Percentiles rank a stretch among this genome's conserved stretches.
Evolutionary conservation across 108 stramenopile species (phyloP).

Genomic region (Skeletonema grethae): DNA sequence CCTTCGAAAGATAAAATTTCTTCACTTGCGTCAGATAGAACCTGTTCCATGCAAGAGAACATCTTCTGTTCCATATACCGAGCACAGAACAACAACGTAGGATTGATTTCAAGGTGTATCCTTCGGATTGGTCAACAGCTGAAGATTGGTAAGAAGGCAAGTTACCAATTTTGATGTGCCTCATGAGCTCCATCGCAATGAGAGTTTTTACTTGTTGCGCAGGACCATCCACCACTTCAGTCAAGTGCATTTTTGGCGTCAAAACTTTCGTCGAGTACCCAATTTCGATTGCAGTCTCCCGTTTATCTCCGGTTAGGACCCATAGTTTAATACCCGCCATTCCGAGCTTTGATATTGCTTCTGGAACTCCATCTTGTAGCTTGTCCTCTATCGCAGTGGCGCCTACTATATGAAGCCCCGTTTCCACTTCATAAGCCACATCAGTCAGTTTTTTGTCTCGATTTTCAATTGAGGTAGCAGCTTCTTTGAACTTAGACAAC

Average conservation of each 20-base stretch:
- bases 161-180: constrained; percentile 82
- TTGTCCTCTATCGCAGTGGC: constrained; percentile 98
- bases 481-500: constrained; percentile 71
- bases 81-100: constrained; percentile 21
- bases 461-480: constrained; percentile 81
- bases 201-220: constrained; percentile 60
- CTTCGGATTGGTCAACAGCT: constrained; percentile 43
- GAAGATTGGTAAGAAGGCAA: constrained; percentile 71
- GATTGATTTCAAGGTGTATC: constrained; percentile 35
- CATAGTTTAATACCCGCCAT: constrained; percentile 95
- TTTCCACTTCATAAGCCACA: constrained; percentile 84
- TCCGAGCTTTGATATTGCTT: constrained; percentile 90
- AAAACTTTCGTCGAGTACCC: constrained; percentile 93
- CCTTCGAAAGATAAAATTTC: constrained; percentile 29
- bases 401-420: constrained; percentile 87
- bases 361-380: constrained; percentile 94
- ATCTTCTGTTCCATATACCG: constrained; percentile 24
- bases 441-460: constrained; percentile 70
- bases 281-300: constrained; percentile 98
- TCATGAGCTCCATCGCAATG: constrained; percentile 85
- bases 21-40: constrained; percentile 34
- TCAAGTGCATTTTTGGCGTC: constrained; percentile 90
- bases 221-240: constrained; percentile 81
- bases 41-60: constrained; percentile 28
- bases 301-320: constrained; percentile 98